phyloP scores from a whole-genome alignment of 352 stramenopile species.

The Globisporangium sylvaticum region DNA sequence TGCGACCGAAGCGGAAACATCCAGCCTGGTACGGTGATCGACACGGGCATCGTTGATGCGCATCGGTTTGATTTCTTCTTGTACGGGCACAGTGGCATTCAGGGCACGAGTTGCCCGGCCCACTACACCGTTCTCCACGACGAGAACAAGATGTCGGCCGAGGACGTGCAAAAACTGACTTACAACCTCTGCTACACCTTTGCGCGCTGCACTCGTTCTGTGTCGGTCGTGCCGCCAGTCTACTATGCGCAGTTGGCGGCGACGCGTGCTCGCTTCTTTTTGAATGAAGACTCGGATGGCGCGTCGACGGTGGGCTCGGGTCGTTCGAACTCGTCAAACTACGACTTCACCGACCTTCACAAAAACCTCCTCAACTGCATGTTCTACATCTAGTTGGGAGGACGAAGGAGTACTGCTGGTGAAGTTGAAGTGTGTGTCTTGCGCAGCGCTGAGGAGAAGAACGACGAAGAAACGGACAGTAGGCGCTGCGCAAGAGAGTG shows the following conservation, averaged over 20 bases:
- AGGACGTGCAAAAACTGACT: neutral
- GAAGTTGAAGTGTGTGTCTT: neutral
- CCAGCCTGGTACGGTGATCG: neutral
- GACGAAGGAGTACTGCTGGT: neutral
- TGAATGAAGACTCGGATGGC: neutral
- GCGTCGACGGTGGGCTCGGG: neutral
- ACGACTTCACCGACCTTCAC: neutral
- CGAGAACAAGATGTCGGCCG: neutral
- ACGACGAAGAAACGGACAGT: neutral
- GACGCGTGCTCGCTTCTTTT: neutral
- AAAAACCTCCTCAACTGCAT: neutral
- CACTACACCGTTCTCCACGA: neutral
- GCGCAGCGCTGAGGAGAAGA: neutral
- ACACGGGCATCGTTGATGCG: neutral
- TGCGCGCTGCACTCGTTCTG: neutral
- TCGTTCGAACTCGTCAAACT: neutral
- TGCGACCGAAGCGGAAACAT: neutral
- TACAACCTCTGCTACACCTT: conserved; percentile 1
- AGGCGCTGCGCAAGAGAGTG: neutral
- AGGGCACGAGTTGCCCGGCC: neutral
- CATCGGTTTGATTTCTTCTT: neutral
- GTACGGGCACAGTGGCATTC: neutral
- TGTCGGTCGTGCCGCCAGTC: neutral
- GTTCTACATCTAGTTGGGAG: neutral
- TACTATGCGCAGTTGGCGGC: neutral